phyloP scores from a whole-genome alignment of 2,329 filamentous ascomycete species.

The Colletotrichum cereale region DNA sequence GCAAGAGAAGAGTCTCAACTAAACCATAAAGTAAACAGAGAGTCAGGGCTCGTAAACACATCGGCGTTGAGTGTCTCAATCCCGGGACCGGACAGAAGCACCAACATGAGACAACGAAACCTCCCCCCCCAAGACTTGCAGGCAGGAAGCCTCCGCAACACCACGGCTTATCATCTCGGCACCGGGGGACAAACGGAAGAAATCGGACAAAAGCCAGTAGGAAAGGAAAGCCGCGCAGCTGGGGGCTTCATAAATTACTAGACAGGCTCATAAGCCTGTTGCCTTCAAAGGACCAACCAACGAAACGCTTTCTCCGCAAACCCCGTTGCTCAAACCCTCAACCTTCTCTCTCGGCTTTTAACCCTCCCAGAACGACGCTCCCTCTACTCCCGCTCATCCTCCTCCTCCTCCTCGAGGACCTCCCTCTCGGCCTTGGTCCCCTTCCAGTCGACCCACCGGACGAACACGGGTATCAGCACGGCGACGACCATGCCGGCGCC shows the following conservation, averaged over 20 bases:
- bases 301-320: no score
- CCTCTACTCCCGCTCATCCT: not conserved
- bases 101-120: no score
- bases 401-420: slow-evolving; percentile 16
- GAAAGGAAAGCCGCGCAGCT: not conserved
- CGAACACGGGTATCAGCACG: slow-evolving; percentile 42
- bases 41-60: no score
- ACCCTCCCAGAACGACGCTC: no score
- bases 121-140: no score
- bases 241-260: not conserved
- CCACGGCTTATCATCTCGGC: not conserved
- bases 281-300: not conserved
- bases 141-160: not conserved
- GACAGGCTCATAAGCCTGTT: not conserved
- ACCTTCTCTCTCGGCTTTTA: no score
- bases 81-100: no score
- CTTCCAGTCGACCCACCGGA: slow-evolving; percentile 39
- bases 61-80: no score
- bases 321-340: not conserved
- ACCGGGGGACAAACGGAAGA: not conserved
- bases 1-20: no score
- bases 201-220: not conserved
- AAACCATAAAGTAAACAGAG: no score
- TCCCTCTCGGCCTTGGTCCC: slow-evolving; percentile 41
- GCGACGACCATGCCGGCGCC: slow-evolving; percentile 45